These are phyloP conservation scores for Nicotiana knightiana DNA, from an alignment of 257 asterid species.

Conservation along the genomic window DNA sequence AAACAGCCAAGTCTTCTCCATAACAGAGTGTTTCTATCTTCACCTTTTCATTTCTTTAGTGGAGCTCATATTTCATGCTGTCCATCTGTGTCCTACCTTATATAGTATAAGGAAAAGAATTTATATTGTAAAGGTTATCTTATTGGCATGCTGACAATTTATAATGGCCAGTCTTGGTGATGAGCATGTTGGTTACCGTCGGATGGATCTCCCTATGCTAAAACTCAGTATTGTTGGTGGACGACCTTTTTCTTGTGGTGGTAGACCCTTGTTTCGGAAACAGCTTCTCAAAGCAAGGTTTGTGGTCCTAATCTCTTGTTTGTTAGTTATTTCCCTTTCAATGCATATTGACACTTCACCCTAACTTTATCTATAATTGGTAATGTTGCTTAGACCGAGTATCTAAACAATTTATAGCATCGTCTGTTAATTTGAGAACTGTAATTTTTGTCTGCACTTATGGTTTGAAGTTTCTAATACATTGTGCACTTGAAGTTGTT, in stretches of 20 bases:
- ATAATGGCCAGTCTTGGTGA: conserved; percentile 66
- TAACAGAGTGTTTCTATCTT: not conserved
- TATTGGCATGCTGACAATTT: conserved; percentile 7
- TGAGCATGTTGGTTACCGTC: conserved; percentile 81
- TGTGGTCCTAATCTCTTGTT: conserved; percentile 4
- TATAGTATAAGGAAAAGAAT: not conserved
- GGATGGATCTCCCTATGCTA: conserved; percentile 54
- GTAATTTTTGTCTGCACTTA: too few species aligned
- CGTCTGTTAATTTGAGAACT: not conserved
- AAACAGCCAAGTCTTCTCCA: not conserved
- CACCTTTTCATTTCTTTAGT: not conserved
- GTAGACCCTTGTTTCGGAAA: conserved; percentile 41
- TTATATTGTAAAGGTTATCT: not conserved
- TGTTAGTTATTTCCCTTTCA: not conserved
- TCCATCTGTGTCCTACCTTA: not conserved
- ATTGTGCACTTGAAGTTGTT: not conserved
- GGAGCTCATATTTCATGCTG: not conserved
- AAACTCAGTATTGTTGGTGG: conserved; percentile 90
- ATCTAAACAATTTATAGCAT: not conserved
- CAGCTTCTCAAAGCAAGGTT: conserved; percentile 76
- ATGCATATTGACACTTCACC: not conserved
- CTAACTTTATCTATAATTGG: not conserved
- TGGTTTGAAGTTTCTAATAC: not conserved
- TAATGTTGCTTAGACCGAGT: not conserved
- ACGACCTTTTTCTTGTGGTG: conserved; percentile 94